Conservation (phyloP, 305 asterid genomes). For the Ajuga reptans region DNA sequence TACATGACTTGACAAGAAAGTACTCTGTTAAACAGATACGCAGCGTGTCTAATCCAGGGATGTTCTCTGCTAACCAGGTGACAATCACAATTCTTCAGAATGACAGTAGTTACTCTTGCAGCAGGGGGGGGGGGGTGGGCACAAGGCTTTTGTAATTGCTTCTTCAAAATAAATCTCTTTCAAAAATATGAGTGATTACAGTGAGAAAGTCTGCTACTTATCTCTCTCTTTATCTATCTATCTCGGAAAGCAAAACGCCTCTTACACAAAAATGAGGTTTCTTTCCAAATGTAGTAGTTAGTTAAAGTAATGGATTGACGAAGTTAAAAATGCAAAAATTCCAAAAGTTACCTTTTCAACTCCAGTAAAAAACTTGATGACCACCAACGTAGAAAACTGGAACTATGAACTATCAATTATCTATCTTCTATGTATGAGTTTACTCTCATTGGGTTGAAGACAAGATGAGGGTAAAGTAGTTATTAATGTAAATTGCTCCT, state of each 20-base stretch:
- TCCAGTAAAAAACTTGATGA: not conserved
- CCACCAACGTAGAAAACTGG: not conserved
- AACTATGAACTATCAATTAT: not conserved
- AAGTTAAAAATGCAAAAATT: not conserved
- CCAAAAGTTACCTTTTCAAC: not conserved
- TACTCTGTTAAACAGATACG: constrained; percentile 41
- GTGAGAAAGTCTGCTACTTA: not conserved
- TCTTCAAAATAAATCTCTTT: not conserved
- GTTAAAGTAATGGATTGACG: not conserved
- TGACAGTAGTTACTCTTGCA: not conserved
- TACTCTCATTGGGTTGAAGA: not conserved
- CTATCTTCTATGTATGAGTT: not conserved
- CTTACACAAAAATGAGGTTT: not conserved
- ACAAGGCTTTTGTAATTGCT: not conserved
- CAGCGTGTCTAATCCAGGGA: constrained; percentile 81
- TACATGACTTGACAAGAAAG: constrained; percentile 11
- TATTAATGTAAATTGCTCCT: not conserved
- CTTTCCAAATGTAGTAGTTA: not conserved
- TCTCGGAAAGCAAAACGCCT: not conserved
- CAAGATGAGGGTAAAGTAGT: not conserved
- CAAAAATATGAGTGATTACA: not conserved
- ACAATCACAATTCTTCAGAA: not conserved
- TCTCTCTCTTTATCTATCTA: no score
- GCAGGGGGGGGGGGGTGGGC: not conserved
- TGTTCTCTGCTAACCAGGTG: constrained; percentile 75